Conservation (phyloP, 1,284 basidiomycete species). For the Athelia psychrophila region DNA sequence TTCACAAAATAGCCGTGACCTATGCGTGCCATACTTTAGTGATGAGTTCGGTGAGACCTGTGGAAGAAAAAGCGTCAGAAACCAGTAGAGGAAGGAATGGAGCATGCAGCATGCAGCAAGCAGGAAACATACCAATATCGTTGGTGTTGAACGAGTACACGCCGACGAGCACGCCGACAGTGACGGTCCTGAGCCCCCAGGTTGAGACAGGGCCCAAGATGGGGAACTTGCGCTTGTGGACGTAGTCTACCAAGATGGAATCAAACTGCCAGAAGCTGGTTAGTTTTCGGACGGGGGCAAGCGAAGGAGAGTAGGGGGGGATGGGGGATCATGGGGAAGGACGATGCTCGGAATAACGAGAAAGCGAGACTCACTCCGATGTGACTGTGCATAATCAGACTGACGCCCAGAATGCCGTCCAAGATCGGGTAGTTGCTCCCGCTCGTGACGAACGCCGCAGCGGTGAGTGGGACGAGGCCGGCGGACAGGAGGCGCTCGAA, state of each 20-base stretch:
- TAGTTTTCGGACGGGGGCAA: not conserved
- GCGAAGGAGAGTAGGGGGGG: not conserved
- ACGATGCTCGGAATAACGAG: not conserved
- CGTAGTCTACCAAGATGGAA: conserved; percentile 78
- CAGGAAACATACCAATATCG: conserved; percentile 82
- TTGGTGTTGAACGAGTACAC: conserved; percentile 98
- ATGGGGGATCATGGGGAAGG: not conserved
- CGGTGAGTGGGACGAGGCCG: conserved; percentile 85
- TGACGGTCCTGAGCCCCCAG: conserved; percentile 80
- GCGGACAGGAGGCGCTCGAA: conserved; percentile 93
- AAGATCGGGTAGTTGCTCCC: conserved; percentile 76
- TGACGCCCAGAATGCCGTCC: conserved; percentile 86
- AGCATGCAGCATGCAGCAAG: too few species aligned
- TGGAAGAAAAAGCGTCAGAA: conserved; percentile 1
- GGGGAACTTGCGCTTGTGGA: conserved; percentile 94
- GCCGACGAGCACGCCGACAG: conserved; percentile 85
- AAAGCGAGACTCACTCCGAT: conserved; percentile 66
- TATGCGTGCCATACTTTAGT: conserved; percentile 65
- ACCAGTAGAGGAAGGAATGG: not conserved
- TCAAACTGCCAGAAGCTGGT: conserved; percentile 62
- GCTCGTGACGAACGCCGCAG: conserved; percentile 73
- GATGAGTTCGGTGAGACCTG: conserved; percentile 73
- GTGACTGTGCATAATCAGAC: conserved; percentile 92
- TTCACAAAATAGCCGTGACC: not conserved
- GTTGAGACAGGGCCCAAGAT: conserved; percentile 63